phyloP scores from a whole-genome alignment of 208 protist species.

The Acanthamoeba rhysodes region DNA sequence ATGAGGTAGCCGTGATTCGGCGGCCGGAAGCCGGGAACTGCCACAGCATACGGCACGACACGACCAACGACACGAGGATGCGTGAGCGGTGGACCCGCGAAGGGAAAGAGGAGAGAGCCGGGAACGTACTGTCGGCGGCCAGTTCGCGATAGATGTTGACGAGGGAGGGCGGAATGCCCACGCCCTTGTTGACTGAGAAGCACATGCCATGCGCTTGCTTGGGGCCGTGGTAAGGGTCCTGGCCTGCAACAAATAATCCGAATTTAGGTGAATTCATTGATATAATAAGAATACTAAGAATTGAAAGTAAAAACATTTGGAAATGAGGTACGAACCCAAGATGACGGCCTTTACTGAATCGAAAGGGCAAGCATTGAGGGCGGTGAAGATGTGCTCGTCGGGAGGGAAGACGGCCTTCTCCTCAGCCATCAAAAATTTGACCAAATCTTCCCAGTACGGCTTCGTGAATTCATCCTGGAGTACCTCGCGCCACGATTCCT shows the following conservation, averaged over 20 bases:
- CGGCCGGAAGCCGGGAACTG: conserved; percentile 33
- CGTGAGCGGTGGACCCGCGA: neutral
- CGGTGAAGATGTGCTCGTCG: conserved; percentile 43
- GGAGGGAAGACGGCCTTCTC: neutral
- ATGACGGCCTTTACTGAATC: conserved; percentile 15
- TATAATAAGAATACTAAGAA: neutral
- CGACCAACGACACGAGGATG: neutral
- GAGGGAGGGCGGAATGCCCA: neutral
- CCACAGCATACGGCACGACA: neutral
- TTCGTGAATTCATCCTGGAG: neutral
- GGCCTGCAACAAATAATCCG: neutral
- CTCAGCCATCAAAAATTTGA: conserved; percentile 9
- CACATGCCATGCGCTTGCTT: conserved; percentile 63
- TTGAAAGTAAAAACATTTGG: neutral
- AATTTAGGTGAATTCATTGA: neutral
- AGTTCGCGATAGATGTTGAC: conserved; percentile 56
- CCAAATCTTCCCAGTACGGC: conserved; percentile 39
- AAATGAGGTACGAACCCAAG: neutral
- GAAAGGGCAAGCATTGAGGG: conserved; percentile 22
- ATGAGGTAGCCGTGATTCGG: conserved; percentile 57
- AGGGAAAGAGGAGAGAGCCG: neutral
- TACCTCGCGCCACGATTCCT: conserved; percentile 35
- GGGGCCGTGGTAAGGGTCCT: neutral
- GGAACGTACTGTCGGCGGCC: conserved; percentile 4
- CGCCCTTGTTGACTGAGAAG: conserved; percentile 64